A percentile compares a stretch with the other conserved stretches of the same genome.
Conservation (phyloP, 2,329 filamentous ascomycete species). For the Hypoxylon sp. region DNA sequence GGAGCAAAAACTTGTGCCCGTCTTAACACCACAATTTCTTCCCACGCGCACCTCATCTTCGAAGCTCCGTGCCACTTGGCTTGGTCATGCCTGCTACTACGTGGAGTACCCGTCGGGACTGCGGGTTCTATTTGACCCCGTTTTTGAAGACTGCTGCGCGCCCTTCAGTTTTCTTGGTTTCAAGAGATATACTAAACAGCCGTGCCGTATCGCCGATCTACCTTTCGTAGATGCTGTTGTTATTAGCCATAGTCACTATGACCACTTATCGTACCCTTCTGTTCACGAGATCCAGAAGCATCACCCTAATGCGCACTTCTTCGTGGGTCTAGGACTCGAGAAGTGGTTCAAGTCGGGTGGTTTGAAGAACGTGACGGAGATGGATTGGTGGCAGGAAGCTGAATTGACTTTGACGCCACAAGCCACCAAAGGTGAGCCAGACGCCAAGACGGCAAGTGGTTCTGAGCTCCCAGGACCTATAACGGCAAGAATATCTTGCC, state of each 20-base stretch:
- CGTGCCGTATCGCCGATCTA: conserved; percentile 83
- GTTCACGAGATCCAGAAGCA: conserved; percentile 78
- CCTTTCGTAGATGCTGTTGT: conserved; percentile 82
- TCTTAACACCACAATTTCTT: conserved; percentile 78
- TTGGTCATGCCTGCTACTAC: conserved; percentile 94
- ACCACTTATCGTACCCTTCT: conserved; percentile 86
- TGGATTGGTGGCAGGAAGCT: conserved; percentile 95
- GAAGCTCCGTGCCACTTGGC: conserved; percentile 88
- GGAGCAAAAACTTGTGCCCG: conserved; percentile 71
- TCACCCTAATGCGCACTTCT: conserved; percentile 87
- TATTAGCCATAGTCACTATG: conserved; percentile 94
- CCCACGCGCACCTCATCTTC: conserved; percentile 68
- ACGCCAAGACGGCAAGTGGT: conserved; percentile 51
- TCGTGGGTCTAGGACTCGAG: conserved; percentile 86
- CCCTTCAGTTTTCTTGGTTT: conserved; percentile 80
- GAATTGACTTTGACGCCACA: conserved; percentile 73
- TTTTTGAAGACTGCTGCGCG: conserved; percentile 89
- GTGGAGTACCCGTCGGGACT: conserved; percentile 90
- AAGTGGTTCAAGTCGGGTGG: conserved; percentile 83
- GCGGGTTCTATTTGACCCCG: conserved; percentile 92
- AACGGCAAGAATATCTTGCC: conserved; percentile 79
- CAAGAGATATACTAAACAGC: conserved; percentile 82
- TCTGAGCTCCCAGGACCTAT: conserved; percentile 66
- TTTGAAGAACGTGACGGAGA: conserved; percentile 83
- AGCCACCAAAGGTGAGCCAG: conserved; percentile 44